Base-by-base conservation (phyloP, 2,329 filamentous ascomycete genomes). In the Phaeosphaeriaceae sp. region DNA sequence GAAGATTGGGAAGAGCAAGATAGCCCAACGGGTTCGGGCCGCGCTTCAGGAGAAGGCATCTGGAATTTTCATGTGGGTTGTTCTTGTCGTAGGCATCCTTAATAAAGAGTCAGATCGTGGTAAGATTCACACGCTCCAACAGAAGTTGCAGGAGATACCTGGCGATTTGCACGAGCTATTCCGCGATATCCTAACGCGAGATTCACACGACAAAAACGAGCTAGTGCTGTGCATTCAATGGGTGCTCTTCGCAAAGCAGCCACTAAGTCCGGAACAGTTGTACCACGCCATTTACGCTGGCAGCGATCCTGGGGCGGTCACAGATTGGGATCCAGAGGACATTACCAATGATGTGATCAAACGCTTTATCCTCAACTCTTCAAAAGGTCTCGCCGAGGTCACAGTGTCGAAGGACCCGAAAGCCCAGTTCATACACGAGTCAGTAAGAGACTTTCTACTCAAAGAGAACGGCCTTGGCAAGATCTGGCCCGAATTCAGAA, bases 151-250 rank as follows among this genome's bases (percentile, higher is more conserved):
- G 11, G 23, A 26, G 23, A 26, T 26, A 8, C 23, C 6, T 3
- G 23, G 4, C 23, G 23, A 70, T 0, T 66, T 87, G 0, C 60
- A 72, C 29, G 68, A 79, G 0, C 57, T 87, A 0, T 86, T 87
- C 50, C 70, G 68, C 2, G 69, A 81, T 13, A 58, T 58, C 3
- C 26, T 61, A n/a, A 74, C 46, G 0, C 73, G 80, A 12, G 82
- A 87, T 17, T 29, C 44, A 3, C 21, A 41, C 17, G 48, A 50
- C 13, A 46, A 26, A 41, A 38, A 54, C n/a, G 35, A 35, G 13
- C 30, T 51, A 2, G n/a, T 52, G 1, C 15, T 56, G 1, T 59
- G 52, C 16, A 51, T 63, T 21, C 51, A 60, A 29, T 55, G 46
- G 52, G 37, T 63, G 4, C 23, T 26, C 11, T 26, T 26, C 11